Evolutionary conservation across 352 stramenopile genomes (phyloP).

Genomic region (Nothophytophthora sp.): DNA sequence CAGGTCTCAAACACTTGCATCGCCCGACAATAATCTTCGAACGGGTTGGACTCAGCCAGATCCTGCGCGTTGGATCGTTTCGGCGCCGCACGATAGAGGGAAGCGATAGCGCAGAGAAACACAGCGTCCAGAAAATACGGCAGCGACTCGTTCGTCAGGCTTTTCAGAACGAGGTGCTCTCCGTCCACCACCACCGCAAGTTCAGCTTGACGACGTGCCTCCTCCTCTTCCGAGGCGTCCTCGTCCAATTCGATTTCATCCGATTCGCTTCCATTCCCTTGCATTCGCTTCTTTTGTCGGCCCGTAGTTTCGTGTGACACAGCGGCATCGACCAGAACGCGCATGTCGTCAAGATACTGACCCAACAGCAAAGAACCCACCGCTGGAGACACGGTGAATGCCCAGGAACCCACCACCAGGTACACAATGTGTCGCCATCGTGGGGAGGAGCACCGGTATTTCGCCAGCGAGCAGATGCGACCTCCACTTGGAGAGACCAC

Average conservation of each 20-base stretch:
- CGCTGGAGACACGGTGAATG: slow-evolving; percentile 29
- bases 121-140: slow-evolving; percentile 61
- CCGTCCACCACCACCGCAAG: slow-evolving; percentile 39
- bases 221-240: slow-evolving; percentile 31
- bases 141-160: slow-evolving; percentile 61
- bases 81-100: slow-evolving; percentile 38
- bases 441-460: slow-evolving; percentile 39
- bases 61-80: slow-evolving; percentile 17
- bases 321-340: slow-evolving; percentile 34
- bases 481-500: slow-evolving; percentile 36
- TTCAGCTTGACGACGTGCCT: slow-evolving; percentile 15
- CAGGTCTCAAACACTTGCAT: slow-evolving; percentile 44
- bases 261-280: slow-evolving; percentile 6
- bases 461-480: slow-evolving; percentile 37
- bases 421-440: slow-evolving; percentile 58
- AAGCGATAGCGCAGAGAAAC: slow-evolving; percentile 51
- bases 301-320: slow-evolving; percentile 8
- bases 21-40: slow-evolving; percentile 38
- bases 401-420: slow-evolving; percentile 62
- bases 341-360: slow-evolving; percentile 57
- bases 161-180: slow-evolving; percentile 68
- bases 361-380: slow-evolving; percentile 30
- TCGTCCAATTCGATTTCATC: slow-evolving; percentile 27
- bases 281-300: slow-evolving; percentile 7
- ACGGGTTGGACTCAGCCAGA: slow-evolving; percentile 29